Percentiles rank a stretch among this genome's conserved stretches.
Conservation (phyloP, 1,139 yeast genomes). For the Trichomonascaceae sp. region DNA sequence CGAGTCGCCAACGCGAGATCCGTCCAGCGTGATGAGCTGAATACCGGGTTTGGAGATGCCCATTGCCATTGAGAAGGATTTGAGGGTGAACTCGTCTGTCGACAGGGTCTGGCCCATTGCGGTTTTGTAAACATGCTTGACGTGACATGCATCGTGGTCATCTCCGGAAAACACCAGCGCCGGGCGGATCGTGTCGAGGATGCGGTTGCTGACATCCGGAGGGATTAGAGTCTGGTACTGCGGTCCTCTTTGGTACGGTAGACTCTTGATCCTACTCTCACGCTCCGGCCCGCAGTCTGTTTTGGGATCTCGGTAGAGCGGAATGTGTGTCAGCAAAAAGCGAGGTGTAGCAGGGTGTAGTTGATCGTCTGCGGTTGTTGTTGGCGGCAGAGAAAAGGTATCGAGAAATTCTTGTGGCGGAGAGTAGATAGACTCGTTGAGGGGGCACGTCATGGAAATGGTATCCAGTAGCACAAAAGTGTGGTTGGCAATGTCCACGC, state of each 20-base stretch:
- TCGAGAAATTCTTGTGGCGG: conserved; percentile 32
- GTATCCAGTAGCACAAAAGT: conserved; percentile 68
- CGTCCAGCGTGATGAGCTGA: conserved; percentile 53
- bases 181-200: conserved; percentile 50
- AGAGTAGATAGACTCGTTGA: conserved; percentile 29
- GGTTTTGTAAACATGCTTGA: conserved; percentile 39
- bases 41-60: conserved; percentile 78
- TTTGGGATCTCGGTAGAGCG: conserved; percentile 46
- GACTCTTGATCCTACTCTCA: conserved; percentile 41
- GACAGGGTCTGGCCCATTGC: conserved; percentile 15
- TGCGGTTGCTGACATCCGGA: conserved; percentile 39
- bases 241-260: conserved; percentile 49
- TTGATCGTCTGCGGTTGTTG: conserved; percentile 23
- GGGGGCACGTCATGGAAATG: conserved; percentile 53
- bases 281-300: conserved; percentile 56
- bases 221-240: conserved; percentile 72
- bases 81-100: conserved; percentile 66
- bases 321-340: conserved; percentile 68
- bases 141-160: conserved; percentile 91
- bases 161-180: conserved; percentile 74
- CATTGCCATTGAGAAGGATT: conserved; percentile 86
- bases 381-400: conserved; percentile 31
- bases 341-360: conserved; percentile 36
- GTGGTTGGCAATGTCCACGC: conserved; percentile 56
- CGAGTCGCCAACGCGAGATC: conserved; percentile 7